Evolutionary conservation across 192 early-diverging fungal species (phyloP), one percentile per base, ranked within the genome.

Genomic region (Dispira parvispora): DNA sequence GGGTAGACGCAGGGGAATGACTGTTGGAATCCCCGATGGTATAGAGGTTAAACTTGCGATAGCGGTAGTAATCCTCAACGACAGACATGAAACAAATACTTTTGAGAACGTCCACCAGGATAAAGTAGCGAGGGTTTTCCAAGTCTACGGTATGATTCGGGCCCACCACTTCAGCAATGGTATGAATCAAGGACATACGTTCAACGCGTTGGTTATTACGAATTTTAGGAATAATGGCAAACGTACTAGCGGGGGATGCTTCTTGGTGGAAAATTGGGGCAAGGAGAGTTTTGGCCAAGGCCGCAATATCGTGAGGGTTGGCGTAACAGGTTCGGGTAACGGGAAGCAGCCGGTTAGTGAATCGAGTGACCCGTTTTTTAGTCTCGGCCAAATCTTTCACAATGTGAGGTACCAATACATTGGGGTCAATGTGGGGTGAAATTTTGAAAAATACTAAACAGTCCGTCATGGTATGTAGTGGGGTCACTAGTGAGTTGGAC

Each of bases 61-160:
- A 56, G 4, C 62, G 55, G n/a, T 75, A 69, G 52, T 76, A 84
- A 46, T 84, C 81, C 28, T 61, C 60, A n/a, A 82, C 75, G 2
- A 84, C 76, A 44, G 77, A 72, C 46, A 84, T 70, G 46, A 77
- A 74, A 61, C 80, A 82, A n/a, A 82, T 70, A 13, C 63, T 81
- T 79, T 80, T 80, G 52, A 78, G 73, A 5, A 85, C 68, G 61
- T 85, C 83, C 10, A 76, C 77, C 27, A 85, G 69, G 26, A 85
- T 70, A 8, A 70, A 68, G 2, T 74, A 70, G n/a, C 73, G 63
- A 0, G 83, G 82, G 9, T 79, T 61, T 13, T 63, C 71, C 58
- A 85, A 64, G 50, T 82, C 72, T 8, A 85, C 83, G 13, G 28
- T 61, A 57, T 85, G 83, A 8, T 63, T 62, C 45, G 68, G 63